Conservation (phyloP, 371 early-diverging fungal species). For the Rhizopus microsporus region DNA sequence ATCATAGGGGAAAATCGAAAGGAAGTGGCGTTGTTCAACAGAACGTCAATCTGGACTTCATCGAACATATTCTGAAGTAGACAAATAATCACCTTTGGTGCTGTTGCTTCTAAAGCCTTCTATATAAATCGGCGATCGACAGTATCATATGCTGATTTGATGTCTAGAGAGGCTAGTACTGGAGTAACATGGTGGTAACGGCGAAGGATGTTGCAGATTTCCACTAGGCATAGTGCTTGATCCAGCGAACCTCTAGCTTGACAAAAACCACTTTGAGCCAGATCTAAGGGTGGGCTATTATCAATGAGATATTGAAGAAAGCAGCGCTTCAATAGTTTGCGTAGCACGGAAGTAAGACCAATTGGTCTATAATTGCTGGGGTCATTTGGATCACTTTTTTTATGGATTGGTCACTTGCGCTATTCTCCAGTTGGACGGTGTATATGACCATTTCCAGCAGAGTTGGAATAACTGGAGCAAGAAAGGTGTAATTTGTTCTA, state of each 20-base stretch:
- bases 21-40: constrained; percentile 1
- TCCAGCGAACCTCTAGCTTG: too few species aligned
- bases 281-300: neutral
- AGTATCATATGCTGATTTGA: constrained; percentile 37
- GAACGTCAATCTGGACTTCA: constrained; percentile 12
- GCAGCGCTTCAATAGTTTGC: too few species aligned
- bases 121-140: constrained; percentile 26
- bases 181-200: constrained; percentile 4
- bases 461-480: constrained; percentile 11
- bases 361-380: too few species aligned
- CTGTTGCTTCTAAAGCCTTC: constrained; percentile 9
- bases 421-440: too few species aligned
- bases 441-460: neutral
- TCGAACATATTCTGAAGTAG: constrained; percentile 17
- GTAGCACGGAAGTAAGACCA: too few species aligned
- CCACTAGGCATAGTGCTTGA: neutral
- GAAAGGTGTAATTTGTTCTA: neutral
- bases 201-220: constrained; percentile 4
- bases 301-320: too few species aligned
- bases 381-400: too few species aligned
- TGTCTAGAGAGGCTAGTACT: constrained; percentile 28
- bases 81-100: constrained; percentile 3
- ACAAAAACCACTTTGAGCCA: constrained; percentile 28
- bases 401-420: too few species aligned
- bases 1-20: constrained; percentile 9